Base-by-base conservation (phyloP, 2,329 filamentous ascomycete species). In the Balansia obtecta region DNA sequence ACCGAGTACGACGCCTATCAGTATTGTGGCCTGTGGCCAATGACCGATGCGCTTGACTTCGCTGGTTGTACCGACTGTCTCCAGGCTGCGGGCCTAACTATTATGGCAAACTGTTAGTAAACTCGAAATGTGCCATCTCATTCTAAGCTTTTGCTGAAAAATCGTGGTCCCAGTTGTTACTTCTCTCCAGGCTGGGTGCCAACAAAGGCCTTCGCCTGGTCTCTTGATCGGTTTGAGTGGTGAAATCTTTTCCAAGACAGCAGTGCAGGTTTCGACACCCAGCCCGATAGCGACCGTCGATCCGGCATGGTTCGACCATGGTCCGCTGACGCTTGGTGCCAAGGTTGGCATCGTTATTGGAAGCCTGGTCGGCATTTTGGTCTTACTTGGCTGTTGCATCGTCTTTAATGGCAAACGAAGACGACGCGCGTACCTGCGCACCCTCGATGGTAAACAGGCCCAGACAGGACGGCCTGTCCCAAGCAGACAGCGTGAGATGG, bases 331-430 rank as follows among this genome's bases (percentile, higher is more conserved):
- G 2, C 65, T 82, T 1, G 76, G 73, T 4, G 75, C 70, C 12
- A 77, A 79, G 50, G 77, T 81, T 0, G 80, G 79, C 54, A 76
- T 83, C 48, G 76, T 72, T 13, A 67, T 77, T 20, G 79, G 72
- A 5, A 72, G 68, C 0, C 55, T 82, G 0, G 66, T 71, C 7
- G 48, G 76, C 0, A 15, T 80, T 4, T 66, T 83, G 3, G 60
- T 66, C 8, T 12, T 75, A 1, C 55, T 67, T 9, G 80, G 80
- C 10, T 76, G 71, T 59, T 69, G 66, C 50, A 71, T 83, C 48
- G 68, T 84, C 16, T 74, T 73, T 61, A 73, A 71, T 38, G 80
- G 80, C 3, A 79, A 73, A 53, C 73, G 77, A 10, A 69, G 74
- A 12, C 71, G 80, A 47, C 71, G 73, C 18, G 69, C 72, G 0